phyloP scores from a whole-genome alignment of 495 filamentous ascomycete species.

The Trichoderma erinaceum region DNA sequence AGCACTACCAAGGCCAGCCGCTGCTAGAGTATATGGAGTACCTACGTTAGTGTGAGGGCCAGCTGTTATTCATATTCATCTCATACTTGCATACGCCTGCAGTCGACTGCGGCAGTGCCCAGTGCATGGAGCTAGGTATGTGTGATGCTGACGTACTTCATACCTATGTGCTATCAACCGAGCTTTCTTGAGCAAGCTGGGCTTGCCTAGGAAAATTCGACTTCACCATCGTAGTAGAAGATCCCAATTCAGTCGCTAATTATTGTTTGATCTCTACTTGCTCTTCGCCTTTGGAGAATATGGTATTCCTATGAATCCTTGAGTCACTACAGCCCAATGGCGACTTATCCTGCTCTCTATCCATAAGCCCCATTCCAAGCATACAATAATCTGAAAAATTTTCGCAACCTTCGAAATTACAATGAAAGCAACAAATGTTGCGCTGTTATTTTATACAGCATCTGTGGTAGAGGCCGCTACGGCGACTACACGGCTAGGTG shows the following conservation, averaged over 20 bases:
- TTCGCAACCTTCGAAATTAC: not conserved
- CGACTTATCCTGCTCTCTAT: not conserved
- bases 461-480: not conserved
- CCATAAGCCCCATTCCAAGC: not conserved
- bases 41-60: not conserved
- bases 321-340: not conserved
- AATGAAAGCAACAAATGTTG: not conserved
- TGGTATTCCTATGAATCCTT: not conserved
- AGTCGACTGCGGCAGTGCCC: not conserved
- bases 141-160: not conserved
- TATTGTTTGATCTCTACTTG: not conserved
- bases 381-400: not conserved
- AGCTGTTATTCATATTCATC: no score
- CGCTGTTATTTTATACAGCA: not conserved
- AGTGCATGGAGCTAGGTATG: not conserved
- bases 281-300: not conserved
- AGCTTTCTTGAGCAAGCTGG: not conserved
- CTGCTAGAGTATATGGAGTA: not conserved
- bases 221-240: not conserved
- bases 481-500: not conserved
- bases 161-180: not conserved
- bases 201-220: not conserved
- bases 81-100: not conserved
- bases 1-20: not conserved
- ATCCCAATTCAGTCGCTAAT: not conserved